phyloP scores from a whole-genome alignment of 1,139 yeast genomes.

The Protomyces inouyei region DNA sequence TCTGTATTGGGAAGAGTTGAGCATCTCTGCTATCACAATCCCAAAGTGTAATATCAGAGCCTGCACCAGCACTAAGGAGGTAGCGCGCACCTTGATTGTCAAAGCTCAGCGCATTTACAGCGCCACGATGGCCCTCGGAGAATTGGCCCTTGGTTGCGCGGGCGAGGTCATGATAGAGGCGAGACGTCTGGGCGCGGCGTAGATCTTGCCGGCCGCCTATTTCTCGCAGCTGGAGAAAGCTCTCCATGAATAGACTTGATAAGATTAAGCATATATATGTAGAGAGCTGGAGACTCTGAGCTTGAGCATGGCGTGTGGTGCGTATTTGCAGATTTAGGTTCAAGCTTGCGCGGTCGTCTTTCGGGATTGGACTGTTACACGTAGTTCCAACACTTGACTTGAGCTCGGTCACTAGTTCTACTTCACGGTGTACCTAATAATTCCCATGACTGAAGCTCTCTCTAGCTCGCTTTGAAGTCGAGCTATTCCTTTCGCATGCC shows the following conservation, averaged over 20 bases:
- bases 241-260: slow-evolving; percentile 7
- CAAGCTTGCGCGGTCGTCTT: too few species aligned
- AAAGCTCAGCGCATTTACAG: slow-evolving; percentile 22
- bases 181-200: slow-evolving; percentile 17
- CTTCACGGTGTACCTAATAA: too few species aligned
- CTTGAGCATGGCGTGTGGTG: too few species aligned
- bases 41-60: background rate
- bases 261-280: background rate
- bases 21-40: slow-evolving; percentile 4
- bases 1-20: background rate
- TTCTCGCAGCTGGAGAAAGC: slow-evolving; percentile 16
- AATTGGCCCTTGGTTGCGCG: background rate
- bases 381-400: too few species aligned
- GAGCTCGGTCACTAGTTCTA: too few species aligned
- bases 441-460: too few species aligned
- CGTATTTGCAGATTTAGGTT: too few species aligned
- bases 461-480: too few species aligned
- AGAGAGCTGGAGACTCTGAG: too few species aligned
- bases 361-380: too few species aligned
- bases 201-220: slow-evolving; percentile 12
- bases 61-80: slow-evolving; percentile 9
- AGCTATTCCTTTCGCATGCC: too few species aligned
- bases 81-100: slow-evolving; percentile 17
- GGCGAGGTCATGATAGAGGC: slow-evolving; percentile 11
- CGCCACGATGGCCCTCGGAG: slow-evolving; percentile 7